Conservation (phyloP, 2,329 filamentous ascomycete species). For the Aspergillus calidoustus region DNA sequence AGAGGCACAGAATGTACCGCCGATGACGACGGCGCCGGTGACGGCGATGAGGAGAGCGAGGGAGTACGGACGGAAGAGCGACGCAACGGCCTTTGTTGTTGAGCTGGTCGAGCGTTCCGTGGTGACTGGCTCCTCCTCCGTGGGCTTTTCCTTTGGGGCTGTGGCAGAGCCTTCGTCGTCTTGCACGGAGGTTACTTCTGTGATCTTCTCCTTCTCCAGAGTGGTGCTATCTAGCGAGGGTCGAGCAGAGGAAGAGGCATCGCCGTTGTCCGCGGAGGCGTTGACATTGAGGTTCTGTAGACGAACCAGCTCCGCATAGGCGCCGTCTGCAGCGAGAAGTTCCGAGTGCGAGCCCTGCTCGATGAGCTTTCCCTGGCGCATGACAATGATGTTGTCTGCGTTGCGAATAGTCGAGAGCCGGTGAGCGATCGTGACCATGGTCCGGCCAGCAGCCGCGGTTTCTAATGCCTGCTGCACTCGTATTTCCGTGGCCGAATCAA, state of each 20-base stretch:
- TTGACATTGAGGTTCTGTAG: conserved; percentile 45
- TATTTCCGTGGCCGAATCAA: conserved; percentile 42
- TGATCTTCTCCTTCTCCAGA: conserved; percentile 21
- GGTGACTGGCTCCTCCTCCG: conserved; percentile 1
- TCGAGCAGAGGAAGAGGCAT: background rate
- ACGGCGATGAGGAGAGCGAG: conserved; percentile 39
- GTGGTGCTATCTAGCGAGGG: conserved; percentile 33
- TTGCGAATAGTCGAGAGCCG: conserved; percentile 42
- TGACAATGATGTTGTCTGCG: conserved; percentile 44
- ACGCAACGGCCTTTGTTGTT: conserved; percentile 4
- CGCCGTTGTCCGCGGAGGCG: background rate
- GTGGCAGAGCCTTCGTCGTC: conserved; percentile 1
- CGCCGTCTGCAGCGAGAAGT: conserved; percentile 40
- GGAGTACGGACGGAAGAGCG: conserved; percentile 15
- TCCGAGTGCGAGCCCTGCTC: conserved; percentile 41
- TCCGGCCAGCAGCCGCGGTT: conserved; percentile 34
- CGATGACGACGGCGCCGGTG: conserved; percentile 51
- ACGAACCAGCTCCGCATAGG: conserved; percentile 55
- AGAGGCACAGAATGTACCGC: conserved; percentile 16
- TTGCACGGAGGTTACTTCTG: conserved; percentile 2
- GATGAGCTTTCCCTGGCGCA: conserved; percentile 38
- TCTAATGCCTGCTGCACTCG: conserved; percentile 40
- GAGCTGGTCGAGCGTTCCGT: conserved; percentile 3
- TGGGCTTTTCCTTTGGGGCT: background rate
- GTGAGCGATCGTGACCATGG: conserved; percentile 44